Base-by-base conservation (phyloP, 352 stramenopile genomes). In the Phytophthora gonapodyides region DNA sequence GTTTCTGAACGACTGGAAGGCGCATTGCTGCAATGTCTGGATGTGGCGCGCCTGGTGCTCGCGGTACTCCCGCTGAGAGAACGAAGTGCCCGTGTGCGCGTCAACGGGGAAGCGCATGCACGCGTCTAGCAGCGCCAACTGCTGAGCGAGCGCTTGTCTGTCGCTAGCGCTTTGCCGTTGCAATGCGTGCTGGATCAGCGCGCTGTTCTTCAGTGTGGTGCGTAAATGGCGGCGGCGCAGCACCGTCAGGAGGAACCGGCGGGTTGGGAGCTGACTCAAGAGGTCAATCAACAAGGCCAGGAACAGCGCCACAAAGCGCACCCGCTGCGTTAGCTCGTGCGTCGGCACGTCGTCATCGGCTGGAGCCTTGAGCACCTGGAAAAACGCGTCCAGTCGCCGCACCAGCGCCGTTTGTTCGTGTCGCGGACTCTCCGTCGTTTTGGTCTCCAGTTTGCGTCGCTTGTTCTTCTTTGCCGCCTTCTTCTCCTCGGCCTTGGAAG, bases 181-280 rank as follows among this genome's bases (percentile, higher is more conserved):
- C 9, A 82, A 46, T 21, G 68, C 73, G 17, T 85, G 57, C 17
- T 69, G 64, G 3, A 87, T 44, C 17, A 88, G 46, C 12, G 52
- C 34, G 46, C 80, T 88, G 10, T 69, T 69, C 5, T 67, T 64
- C 17, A 88, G 67, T 9, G 44, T 38, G 15, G 74, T 64, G 2
- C 82, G 37, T 24, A 97, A 49, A 46, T 94, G 89, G 27, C 66
- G 49, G 45, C 89, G 81, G 2, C 85, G 69, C 35, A 97, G 52
- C 37, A 96, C 64, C 12, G 75, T 72, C 37, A 80, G 62, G 10
- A 97, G 64, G 41, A 96, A 97, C 36, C 88, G 85, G n/a, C 93
- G 87, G 17, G 93, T 98, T n/a, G 91, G 82, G 2, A 96, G 67
- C 64, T 97, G 88, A 21, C 63, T 79, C 46, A 98, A 71, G 8